Percentiles rank a stretch among this genome's conserved stretches.
Conservation (phyloP, 345 rosid genomes). For the Trapa incisa region DNA sequence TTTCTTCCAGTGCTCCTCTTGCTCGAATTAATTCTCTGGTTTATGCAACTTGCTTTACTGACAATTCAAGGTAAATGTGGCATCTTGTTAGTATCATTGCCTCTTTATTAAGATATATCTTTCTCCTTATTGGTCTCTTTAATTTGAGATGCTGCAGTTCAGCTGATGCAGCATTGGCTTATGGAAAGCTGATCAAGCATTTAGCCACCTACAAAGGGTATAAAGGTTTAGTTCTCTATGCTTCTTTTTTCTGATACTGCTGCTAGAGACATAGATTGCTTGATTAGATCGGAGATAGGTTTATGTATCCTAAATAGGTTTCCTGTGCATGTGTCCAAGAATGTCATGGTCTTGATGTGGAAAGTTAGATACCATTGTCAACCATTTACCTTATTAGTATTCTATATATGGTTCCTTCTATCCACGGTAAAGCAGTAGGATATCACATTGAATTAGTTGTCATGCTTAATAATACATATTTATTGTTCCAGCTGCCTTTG, state of each 20-base stretch:
- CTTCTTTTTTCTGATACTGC: background rate
- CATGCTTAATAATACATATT: background rate
- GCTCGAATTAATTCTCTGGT: constrained; percentile 71
- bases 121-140: constrained; percentile 2
- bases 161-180: constrained; percentile 76
- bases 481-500: constrained; percentile 57
- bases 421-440: background rate
- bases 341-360: background rate
- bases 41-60: constrained; percentile 70
- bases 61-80: constrained; percentile 56
- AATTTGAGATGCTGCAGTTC: constrained; percentile 33
- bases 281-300: constrained; percentile 6
- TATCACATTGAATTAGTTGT: background rate
- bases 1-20: constrained; percentile 55
- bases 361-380: background rate
- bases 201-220: constrained; percentile 78
- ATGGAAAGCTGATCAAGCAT: constrained; percentile 85
- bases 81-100: background rate
- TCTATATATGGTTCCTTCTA: background rate
- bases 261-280: background rate
- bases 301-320: background rate
- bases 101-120: background rate
- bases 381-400: background rate
- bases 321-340: background rate
- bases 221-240: constrained; percentile 42